Evolutionary conservation across 2,329 filamentous ascomycete genomes (phyloP), one percentile per base, ranked within the genome.

Genomic region (Fusarium torreyae): DNA sequence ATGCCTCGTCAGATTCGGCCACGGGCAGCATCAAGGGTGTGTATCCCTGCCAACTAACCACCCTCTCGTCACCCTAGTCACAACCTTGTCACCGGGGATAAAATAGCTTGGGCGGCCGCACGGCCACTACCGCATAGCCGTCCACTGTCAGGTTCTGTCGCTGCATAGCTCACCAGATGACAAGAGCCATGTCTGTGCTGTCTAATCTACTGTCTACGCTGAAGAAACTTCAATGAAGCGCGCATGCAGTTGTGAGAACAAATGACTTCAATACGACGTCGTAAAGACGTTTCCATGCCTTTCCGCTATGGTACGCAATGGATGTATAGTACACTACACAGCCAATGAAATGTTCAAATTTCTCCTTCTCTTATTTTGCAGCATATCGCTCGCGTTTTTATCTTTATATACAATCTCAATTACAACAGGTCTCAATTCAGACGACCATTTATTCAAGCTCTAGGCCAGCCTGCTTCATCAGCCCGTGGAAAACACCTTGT

Each of bases 391-490:
- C 39, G 10, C 9, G 7, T 50, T 17, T 40, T 46, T 46, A 43
- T 57, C 42, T 44, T 54, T 63, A 66, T 64, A 33, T 65, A 60
- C 46, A 66, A 65, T 52, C 50, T 60, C 46, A 34, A 60, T 43
- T 53, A 66, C 40, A 22, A 65, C 46, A 26, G 33, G 22, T 51
- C 28, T 51, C 55, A 43, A 24, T 22, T 36, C 17, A 20, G 13
- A 17, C 40, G 34, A 43, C 38, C 17, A 11, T 49, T 52, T 71
- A 81, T 49, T 86, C 83, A 20, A 84, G 77, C 74, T 86, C 83
- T 64, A 99, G 83, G 40, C 94, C 94, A 6, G 95, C 93, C 82
- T 99, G 94, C 81, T 91, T 94, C 65, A 98, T 96, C 48, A 99
- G 84, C 60, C 94, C 91, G 81, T 96, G 93, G 79, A 99, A 99